A percentile compares a stretch with the other conserved stretches of the same genome.
These are phyloP conservation scores for Podila epigama DNA, from an alignment of 192 early-diverging fungal species.

Conservation along the genomic window DNA sequence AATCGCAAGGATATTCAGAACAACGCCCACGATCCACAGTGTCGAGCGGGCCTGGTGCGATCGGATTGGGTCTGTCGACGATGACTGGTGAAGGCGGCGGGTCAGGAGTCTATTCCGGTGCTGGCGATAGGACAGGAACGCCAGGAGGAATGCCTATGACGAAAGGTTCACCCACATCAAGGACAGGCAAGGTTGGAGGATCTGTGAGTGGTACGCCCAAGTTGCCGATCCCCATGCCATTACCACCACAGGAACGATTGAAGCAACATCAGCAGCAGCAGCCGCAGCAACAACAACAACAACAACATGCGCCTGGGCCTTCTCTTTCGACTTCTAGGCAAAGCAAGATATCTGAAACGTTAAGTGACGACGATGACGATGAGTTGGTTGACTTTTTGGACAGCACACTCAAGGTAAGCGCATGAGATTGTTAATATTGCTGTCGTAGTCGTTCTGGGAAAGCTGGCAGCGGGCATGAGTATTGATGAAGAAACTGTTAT, in stretches of 20 bases:
- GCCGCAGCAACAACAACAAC: slow-evolving; percentile 8
- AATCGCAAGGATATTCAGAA: background rate
- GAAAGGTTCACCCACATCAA: background rate
- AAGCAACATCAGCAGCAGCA: slow-evolving; percentile 14
- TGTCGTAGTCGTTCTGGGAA: no score
- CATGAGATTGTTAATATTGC: background rate
- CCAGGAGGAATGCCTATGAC: slow-evolving; percentile 7
- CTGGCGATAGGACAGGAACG: background rate
- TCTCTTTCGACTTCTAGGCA: slow-evolving; percentile 9
- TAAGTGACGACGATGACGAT: slow-evolving; percentile 6
- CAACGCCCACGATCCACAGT: background rate
- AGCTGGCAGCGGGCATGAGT: no score
- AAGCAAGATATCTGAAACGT: background rate
- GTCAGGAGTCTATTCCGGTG: background rate
- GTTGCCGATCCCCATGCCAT: slow-evolving; percentile 14
- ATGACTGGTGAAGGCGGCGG: slow-evolving; percentile 10
- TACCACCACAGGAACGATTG: slow-evolving; percentile 30
- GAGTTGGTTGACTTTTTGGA: slow-evolving; percentile 5
- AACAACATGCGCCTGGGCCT: slow-evolving; percentile 4
- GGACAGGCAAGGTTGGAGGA: background rate
- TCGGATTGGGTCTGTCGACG: slow-evolving; percentile 38
- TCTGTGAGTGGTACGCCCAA: slow-evolving; percentile 31
- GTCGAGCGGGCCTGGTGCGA: slow-evolving; percentile 5
- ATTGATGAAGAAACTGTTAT: no score
- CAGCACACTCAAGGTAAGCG: background rate